Conservation (phyloP, 768 basidiomycete species). For the Rhodosporidiobolus odoratus region DNA sequence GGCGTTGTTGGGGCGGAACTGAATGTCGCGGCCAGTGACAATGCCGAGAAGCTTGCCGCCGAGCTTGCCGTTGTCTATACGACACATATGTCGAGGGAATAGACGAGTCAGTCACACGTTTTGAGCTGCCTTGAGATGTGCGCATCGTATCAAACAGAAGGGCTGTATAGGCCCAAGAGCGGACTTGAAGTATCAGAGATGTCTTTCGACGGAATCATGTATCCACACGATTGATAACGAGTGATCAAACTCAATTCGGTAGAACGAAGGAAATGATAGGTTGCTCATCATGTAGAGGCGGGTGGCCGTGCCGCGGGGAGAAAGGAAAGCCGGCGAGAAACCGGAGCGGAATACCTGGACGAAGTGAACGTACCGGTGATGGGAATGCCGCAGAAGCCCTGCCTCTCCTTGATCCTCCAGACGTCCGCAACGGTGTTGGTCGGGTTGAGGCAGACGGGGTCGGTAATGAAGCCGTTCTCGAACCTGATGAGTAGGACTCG, state of each 20-base stretch:
- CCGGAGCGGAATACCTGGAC: not conserved
- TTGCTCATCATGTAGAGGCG: conserved; percentile 50
- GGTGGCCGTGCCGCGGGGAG: conserved; percentile 12
- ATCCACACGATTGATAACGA: conserved; percentile 37
- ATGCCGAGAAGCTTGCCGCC: conserved; percentile 93
- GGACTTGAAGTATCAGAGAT: conserved; percentile 47
- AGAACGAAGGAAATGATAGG: conserved; percentile 71
- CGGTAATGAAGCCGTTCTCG: conserved; percentile 97
- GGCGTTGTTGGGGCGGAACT: conserved; percentile 69
- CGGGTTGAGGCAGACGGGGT: conserved; percentile 83
- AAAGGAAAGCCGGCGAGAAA: not conserved
- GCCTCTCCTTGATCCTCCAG: conserved; percentile 79
- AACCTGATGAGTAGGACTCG: conserved; percentile 53
- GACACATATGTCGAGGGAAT: not conserved
- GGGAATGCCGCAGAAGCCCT: conserved; percentile 94
- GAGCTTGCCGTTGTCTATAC: conserved; percentile 70
- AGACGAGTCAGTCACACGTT: conserved; percentile 40
- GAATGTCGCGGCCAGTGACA: conserved; percentile 91
- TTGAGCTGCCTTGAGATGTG: not conserved
- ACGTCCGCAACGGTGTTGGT: conserved; percentile 76
- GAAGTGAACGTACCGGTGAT: conserved; percentile 66
- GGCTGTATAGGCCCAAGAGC: too few relatives aligned
- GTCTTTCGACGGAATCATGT: conserved; percentile 52
- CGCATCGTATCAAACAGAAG: conserved; percentile 2
- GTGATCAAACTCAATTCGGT: conserved; percentile 64